Evolutionary conservation across 257 asterid species (phyloP), one percentile per base, ranked within the genome.

Genomic region (Scutellaria minor): DNA sequence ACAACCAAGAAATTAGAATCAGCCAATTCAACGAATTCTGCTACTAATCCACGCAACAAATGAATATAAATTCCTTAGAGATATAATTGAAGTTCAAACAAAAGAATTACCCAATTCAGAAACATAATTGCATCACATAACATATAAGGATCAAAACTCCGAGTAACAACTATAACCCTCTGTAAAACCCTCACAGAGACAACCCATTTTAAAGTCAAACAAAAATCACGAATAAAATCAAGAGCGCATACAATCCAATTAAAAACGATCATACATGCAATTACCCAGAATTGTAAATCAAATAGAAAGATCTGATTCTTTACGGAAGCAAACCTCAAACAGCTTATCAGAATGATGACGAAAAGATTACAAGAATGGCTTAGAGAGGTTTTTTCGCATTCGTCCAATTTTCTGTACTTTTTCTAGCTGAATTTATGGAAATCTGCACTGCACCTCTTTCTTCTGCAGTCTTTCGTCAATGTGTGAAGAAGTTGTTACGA

Each of bases 151-250:
- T 70, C 55, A 64, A 55, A 71, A 58, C 24, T 40, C 60, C 27
- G 10, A 48, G 20, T 72, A 51, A 47, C 55, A 74, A 47, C 56
- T 79, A 75, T 71, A 83, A 73, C 71, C 82, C 85, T 67, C 82
- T 57, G 77, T 73, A 73, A 84, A 84, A 77, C 83, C 88, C 82
- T 22, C 9, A 44, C 24, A 48, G 44, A 35, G 14, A 42, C 39
- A n/a, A 56, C 31, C 42, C 71, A 31, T n/a, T 41, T 50, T 65
- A 13, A 50, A 65, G 27, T 48, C 37, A 63, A 69, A 65, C 45
- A 44, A 71, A 52, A 60, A 67, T 50, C 64, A 14, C 7, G 37
- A 41, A 41, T 53, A 39, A 77, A 66, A 70, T 37, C 42, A 31
- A 22, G 14, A 75, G 55, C 66, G 47, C 68, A 64, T 51, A 70